Evolutionary conservation across 108 stramenopile species (phyloP), one percentile per base, ranked within the genome.

Genomic region (Stephanodiscus minutulus): DNA sequence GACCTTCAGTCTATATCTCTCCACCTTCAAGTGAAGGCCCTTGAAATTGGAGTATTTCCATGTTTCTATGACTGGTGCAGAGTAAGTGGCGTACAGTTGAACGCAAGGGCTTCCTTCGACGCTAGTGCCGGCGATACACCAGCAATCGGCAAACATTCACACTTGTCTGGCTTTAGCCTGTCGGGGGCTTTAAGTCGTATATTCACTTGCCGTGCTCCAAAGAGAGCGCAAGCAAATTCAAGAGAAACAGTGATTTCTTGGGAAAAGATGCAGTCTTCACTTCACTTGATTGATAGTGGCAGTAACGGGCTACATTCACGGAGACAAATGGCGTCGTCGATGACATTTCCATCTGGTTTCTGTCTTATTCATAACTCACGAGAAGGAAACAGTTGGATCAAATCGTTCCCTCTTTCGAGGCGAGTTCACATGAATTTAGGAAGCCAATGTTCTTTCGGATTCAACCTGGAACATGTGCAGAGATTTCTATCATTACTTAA

Each of bases 21-120:
- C 5, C 35, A 22, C 27, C n/a, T 72, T 18, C 25, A 28, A 41
- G 49, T 79, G 10, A 22, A 68, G 17, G 66, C 70, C 46, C 7
- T 72, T 1, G 54, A 67, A 29, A 35, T 79, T 68, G 66, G 61
- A 18, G 33, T 72, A 5, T 68, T 72, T 48, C 78, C 71, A 36
- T 62, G 25, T 20, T 22, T 48, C 5, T 20, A 68, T 29, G 35
- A 72, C 24, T 65, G 61, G 71, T 31, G 72, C 18, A 61, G 68
- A 24, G 70, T 29, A 7, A 48, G 22, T 56, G 78, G 61, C 2
- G 41, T 79, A 12, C 13, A 67, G 15, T 33, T 79, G 13, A 48
- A 67, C 37, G 78, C 13, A 55, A 61, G 53, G 15, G 66, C 56
- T 35, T 47, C 36, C 11, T 66, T 64, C 53, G 18, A 43, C 44